phyloP scores from a whole-genome alignment of 2,329 filamentous ascomycete species.

The Endothia cerciana region DNA sequence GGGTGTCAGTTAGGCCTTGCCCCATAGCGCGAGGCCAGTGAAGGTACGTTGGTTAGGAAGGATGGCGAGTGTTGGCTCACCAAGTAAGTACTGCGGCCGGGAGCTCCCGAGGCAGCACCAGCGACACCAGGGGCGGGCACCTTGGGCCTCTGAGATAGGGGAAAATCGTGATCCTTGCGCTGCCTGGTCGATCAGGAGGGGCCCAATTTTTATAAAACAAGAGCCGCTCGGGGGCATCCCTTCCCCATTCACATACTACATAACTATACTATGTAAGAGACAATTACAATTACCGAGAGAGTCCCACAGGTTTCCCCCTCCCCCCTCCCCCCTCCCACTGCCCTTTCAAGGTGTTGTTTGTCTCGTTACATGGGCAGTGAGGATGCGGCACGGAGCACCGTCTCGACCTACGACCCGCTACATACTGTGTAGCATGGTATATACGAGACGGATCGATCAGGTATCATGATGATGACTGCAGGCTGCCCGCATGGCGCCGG shows the following conservation, averaged over 20 bases:
- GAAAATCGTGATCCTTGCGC: neutral
- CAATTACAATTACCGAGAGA: conserved; percentile 1
- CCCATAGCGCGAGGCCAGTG: too few relatives aligned
- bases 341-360: neutral
- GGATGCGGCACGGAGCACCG: neutral
- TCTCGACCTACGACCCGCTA: neutral
- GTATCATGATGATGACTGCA: neutral
- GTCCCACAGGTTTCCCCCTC: neutral
- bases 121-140: neutral
- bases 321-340: neutral
- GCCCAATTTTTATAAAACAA: conserved; percentile 24
- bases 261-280: neutral
- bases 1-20: too few relatives aligned
- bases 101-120: neutral
- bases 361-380: neutral
- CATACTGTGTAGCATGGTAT: too few relatives aligned
- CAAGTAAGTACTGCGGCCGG: neutral
- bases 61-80: neutral
- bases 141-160: conserved; percentile 1
- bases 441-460: neutral
- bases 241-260: neutral
- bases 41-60: neutral
- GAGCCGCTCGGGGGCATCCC: conserved; percentile 11
- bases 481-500: neutral
- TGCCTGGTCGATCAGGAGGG: conserved; percentile 17